Base-by-base conservation (phyloP, 2,329 filamentous ascomycete species). In the Alternaria rosae region DNA sequence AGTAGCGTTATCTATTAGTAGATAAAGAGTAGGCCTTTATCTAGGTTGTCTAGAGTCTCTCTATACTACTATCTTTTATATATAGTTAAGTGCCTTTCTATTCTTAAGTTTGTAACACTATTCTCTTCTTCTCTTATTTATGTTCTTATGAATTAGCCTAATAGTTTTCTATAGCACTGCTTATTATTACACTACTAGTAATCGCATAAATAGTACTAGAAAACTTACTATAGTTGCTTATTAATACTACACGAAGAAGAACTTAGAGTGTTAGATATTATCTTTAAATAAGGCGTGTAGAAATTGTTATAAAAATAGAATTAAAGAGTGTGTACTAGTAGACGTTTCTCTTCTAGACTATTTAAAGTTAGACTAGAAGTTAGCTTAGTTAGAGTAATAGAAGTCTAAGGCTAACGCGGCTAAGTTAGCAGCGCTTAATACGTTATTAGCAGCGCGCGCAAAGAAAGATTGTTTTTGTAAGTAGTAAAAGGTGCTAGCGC, bases 81-180 rank as follows among this genome's bases (percentile, higher is more conserved):
- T n/a, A n/a, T n/a, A n/a, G n/a, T n/a, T n/a, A n/a, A n/a, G n/a
- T n/a, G n/a, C n/a, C n/a, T n/a, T n/a, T n/a, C n/a, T n/a, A n/a
- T n/a, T 25, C 23, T 50, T 50, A 50, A 6, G 45, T 50, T 50
- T 32, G 10, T 50, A 50, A 50, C 30, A 50, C 45, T 50, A 50
- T 50, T n/a, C n/a, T 26, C 28, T 23, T n/a, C 25, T 30, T 50
- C 45, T 50, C 11, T n/a, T 17, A 17, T 50, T 50, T 30, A 30
- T 50, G 17, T 30, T n/a, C 45, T 50, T 50, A 50, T 50, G 30
- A 50, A 50, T 23, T 50, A 50, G 30, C 45, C 25, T 26, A n/a
- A 50, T 50, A 50, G 45, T 50, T 50, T 50, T 25, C 20, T 32
- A 30, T 17, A 50, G 45, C 17, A 50, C 45, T 50, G 13, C 25